Base-by-base conservation (phyloP, 2,329 filamentous ascomycete genomes). In the Tolypocladium capitatum region DNA sequence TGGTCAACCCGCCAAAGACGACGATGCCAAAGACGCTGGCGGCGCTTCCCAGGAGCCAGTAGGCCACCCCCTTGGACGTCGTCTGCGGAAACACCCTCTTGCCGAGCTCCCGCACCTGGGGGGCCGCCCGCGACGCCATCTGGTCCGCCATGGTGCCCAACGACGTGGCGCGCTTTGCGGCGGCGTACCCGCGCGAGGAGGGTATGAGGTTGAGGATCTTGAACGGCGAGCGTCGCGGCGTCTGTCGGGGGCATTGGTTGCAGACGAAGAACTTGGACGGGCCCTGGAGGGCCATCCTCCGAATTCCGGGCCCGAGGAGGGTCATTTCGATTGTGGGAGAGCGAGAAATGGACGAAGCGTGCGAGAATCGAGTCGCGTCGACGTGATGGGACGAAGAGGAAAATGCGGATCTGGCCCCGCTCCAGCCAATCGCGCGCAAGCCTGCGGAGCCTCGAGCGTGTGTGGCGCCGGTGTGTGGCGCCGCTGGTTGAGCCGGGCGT, bases 21-120 rank as follows among this genome's bases (percentile, higher is more conserved):
- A 98, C 90, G 58, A 98, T 95, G 51, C 92, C 92, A 67, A 97
- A 98, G 46, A 97, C 92, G 63, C 88, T 94, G 40, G 80, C 85
- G 1, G 92, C 90, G 57, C 90, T 96, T 43, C 81, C 91, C 48
- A 98, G 70, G 42, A 98, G 77, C 90, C 90, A 98, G 70, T 91
- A 91, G 50, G 83, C 92, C 41, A 95, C 90, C 10, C 72, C 70
- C 66, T 86, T 92, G 49, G 82, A 79, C 54, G 78, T 88, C 10
- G 77, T 78, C 57, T 85, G 75, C 30, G 76, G 75, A 50, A 75
- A 78, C 3, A 65, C 63, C 21, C 62, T 64, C 54, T 66, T 68
- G 10, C 60, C 56, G 14, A 56, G 55, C 24, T 50, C 38, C 49
- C 45, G 56, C 44, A 48, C 56, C 31, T 51, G 28, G 14, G 47